phyloP scores from a whole-genome alignment of 2,329 filamentous ascomycete species.

The Epichloe glyceriae region DNA sequence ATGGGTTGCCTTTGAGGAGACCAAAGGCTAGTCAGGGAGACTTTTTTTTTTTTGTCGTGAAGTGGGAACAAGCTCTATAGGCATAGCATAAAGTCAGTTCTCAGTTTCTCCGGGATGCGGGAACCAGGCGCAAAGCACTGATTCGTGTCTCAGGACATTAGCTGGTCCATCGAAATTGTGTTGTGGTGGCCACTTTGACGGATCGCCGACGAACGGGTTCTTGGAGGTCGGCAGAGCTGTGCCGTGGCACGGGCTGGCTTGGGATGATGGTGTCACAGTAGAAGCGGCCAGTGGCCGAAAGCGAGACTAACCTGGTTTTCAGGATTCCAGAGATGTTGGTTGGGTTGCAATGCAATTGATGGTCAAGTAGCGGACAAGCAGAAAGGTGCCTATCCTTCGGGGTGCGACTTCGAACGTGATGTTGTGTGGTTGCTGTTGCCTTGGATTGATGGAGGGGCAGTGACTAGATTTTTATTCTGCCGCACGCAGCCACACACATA shows the following conservation, averaged over 20 bases:
- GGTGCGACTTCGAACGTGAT: not conserved
- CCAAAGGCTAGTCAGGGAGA: constrained; percentile 42
- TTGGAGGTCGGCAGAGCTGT: constrained; percentile 2
- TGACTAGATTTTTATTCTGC: constrained; percentile 1
- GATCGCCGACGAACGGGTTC: constrained; percentile 7
- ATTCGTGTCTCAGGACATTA: not conserved
- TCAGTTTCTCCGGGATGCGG: not conserved
- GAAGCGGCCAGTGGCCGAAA: constrained; percentile 6
- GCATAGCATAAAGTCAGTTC: not conserved
- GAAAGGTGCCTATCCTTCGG: not conserved
- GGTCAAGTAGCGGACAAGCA: not conserved
- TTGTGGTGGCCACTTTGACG: constrained; percentile 5
- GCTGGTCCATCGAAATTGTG: not conserved
- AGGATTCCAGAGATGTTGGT: constrained; percentile 1
- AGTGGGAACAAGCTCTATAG: not conserved
- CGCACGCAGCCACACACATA: not conserved
- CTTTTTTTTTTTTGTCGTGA: not conserved
- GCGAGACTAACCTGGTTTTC: constrained; percentile 4
- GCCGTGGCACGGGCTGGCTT: constrained; percentile 3
- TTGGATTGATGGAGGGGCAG: not conserved
- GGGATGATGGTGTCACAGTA: constrained; percentile 2
- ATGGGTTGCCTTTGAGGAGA: constrained; percentile 48
- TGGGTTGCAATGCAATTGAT: constrained; percentile 2
- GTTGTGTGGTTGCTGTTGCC: not conserved
- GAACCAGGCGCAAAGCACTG: not conserved